These are phyloP conservation scores for Adansonia gregorii DNA, from an alignment of 441 rosid species.

Conservation along the genomic window DNA sequence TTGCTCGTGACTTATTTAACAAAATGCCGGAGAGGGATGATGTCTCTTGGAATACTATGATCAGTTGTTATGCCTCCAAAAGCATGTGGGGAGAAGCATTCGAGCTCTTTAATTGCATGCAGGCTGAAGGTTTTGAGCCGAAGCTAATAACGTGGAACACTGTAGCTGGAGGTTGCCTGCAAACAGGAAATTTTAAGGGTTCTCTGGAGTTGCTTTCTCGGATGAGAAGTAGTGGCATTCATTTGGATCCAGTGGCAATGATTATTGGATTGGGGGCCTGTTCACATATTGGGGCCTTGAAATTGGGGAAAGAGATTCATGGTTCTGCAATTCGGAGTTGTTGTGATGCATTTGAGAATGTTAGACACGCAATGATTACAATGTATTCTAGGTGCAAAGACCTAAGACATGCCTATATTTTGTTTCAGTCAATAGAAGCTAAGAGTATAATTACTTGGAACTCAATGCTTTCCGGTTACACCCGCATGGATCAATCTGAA, in stretches of 20 bases:
- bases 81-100: slow-evolving; percentile 73
- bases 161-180: slow-evolving; percentile 57
- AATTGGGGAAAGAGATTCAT: slow-evolving; percentile 67
- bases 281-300: slow-evolving; percentile 54
- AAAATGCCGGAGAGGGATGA: slow-evolving; percentile 62
- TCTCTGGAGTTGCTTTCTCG: slow-evolving; percentile 57
- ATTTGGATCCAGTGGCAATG: slow-evolving; percentile 64
- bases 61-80: slow-evolving; percentile 61
- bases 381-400: slow-evolving; percentile 73
- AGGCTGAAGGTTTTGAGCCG: slow-evolving; percentile 40
- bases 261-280: slow-evolving; percentile 72
- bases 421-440: slow-evolving; percentile 48
- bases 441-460: slow-evolving; percentile 69
- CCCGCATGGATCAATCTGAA: slow-evolving; percentile 54
- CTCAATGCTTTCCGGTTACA: slow-evolving; percentile 67
- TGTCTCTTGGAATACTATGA: slow-evolving; percentile 75
- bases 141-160: slow-evolving; percentile 70
- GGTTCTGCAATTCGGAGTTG: slow-evolving; percentile 51
- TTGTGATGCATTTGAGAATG: slow-evolving; percentile 46
- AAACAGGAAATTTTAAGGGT: slow-evolving; percentile 46
- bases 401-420: slow-evolving; percentile 45
- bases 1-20: slow-evolving; percentile 56
- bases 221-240: slow-evolving; percentile 43
- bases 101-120: slow-evolving; percentile 59
- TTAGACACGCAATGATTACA: slow-evolving; percentile 66